Conservation (phyloP, 306 rosid species). For the Sophora flavescens region DNA sequence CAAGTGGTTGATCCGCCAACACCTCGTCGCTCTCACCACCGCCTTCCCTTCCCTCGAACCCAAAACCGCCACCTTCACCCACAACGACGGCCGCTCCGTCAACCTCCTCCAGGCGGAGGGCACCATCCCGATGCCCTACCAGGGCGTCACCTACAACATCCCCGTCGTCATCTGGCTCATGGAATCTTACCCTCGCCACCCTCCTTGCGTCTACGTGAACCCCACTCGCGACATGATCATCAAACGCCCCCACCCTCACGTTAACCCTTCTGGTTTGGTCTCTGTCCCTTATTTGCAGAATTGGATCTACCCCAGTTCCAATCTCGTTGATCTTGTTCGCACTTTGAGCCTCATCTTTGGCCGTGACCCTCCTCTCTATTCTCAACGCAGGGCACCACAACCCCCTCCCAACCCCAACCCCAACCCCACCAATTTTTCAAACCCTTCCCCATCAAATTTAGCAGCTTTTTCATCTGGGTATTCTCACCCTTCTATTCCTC, state of each 20-base stretch:
- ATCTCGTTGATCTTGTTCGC: slow-evolving; percentile 67
- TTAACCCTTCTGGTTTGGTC: slow-evolving; percentile 86
- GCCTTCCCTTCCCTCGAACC: slow-evolving; percentile 77
- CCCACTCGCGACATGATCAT: slow-evolving; percentile 97
- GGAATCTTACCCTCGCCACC: slow-evolving; percentile 92
- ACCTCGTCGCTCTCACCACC: slow-evolving; percentile 67
- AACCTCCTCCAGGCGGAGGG: slow-evolving; percentile 95
- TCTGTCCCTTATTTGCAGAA: slow-evolving; percentile 71
- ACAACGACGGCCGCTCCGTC: slow-evolving; percentile 94
- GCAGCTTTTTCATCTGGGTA: slow-evolving; percentile 50
- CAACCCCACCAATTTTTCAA: slow-evolving; percentile 26
- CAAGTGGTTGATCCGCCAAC: slow-evolving; percentile 95
- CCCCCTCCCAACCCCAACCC: slow-evolving; percentile 43
- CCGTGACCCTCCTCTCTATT: slow-evolving; percentile 83
- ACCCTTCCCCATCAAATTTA: slow-evolving; percentile 45
- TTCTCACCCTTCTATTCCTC: slow-evolving; percentile 60
- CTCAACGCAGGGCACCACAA: slow-evolving; percentile 70
- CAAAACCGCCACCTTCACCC: slow-evolving; percentile 87
- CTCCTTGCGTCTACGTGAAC: slow-evolving; percentile 87
- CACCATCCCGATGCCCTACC: slow-evolving; percentile 81
- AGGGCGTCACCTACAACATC: slow-evolving; percentile 84
- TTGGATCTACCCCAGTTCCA: slow-evolving; percentile 88
- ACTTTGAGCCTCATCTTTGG: slow-evolving; percentile 62
- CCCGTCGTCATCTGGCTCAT: slow-evolving; percentile 91
- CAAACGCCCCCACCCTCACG: slow-evolving; percentile 84